Conservation (phyloP, 163 green algal genomes). For the Scenedesmus sp. region DNA sequence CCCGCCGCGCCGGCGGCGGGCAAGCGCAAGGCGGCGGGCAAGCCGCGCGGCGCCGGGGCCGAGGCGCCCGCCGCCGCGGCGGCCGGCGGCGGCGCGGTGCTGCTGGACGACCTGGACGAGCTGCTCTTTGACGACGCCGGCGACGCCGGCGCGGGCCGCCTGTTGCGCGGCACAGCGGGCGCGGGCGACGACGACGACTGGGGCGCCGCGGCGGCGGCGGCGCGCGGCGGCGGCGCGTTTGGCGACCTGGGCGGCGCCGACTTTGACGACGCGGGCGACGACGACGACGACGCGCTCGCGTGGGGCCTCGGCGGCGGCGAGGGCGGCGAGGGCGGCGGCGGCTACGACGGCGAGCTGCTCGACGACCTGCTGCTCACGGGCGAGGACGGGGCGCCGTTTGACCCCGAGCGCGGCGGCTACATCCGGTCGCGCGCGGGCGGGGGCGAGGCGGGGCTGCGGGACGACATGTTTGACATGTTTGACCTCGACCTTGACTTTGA, state of each 20-base stretch:
- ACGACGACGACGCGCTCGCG: constrained; percentile 18
- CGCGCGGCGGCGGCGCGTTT: no score
- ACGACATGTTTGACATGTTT: constrained; percentile 34
- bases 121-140: constrained; percentile 2
- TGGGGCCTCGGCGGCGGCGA: not conserved
- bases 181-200: not conserved
- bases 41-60: not conserved
- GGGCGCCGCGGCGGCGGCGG: not conserved
- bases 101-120: constrained; percentile 25
- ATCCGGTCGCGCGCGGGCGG: constrained; percentile 14
- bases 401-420: constrained; percentile 29
- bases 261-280: no score
- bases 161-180: not conserved
- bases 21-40: not conserved
- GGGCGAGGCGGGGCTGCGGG: not conserved
- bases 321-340: not conserved
- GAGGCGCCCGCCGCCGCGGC: not conserved
- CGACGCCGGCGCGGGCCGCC: not conserved
- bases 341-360: not conserved
- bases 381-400: constrained; percentile 31
- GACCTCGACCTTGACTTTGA: constrained; percentile 42
- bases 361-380: not conserved
- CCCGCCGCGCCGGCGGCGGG: not conserved
- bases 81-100: not conserved
- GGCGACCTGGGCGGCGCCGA: no score